These are phyloP conservation scores for Colletotrichum australisinense DNA, from an alignment of 2,329 filamentous ascomycete genomes.

Conservation along the genomic window DNA sequence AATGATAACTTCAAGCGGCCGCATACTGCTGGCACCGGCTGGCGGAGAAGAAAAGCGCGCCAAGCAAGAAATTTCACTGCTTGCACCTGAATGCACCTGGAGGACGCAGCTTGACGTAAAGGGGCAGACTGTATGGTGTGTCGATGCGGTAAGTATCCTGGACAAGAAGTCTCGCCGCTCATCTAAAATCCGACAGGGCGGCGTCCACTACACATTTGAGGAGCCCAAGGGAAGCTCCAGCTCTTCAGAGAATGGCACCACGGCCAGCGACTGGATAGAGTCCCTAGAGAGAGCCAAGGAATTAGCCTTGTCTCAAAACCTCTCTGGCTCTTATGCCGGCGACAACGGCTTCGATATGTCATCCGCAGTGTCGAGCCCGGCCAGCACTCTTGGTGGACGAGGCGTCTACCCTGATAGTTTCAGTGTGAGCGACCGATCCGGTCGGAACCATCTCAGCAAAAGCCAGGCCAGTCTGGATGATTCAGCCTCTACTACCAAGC, in stretches of 20 bases:
- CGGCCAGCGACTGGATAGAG: constrained; percentile 93
- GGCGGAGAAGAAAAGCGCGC: constrained; percentile 96
- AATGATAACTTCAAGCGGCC: constrained; percentile 92
- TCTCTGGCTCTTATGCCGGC: constrained; percentile 72
- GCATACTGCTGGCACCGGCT: constrained; percentile 89
- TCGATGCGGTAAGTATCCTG: constrained; percentile 82
- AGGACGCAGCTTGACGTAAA: constrained; percentile 86
- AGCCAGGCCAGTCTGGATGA: constrained; percentile 68
- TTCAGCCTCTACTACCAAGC: constrained; percentile 55
- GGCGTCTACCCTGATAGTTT: constrained; percentile 65
- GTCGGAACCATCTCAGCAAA: constrained; percentile 69
- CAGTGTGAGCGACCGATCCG: constrained; percentile 61
- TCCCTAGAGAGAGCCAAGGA: constrained; percentile 88
- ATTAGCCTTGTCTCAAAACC: constrained; percentile 80
- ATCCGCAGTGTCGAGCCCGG: constrained; percentile 79
- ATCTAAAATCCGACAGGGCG: constrained; percentile 66
- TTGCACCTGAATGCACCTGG: constrained; percentile 81
- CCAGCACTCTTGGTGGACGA: constrained; percentile 75
- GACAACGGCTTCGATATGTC: constrained; percentile 78
- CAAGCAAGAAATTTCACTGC: constrained; percentile 90
- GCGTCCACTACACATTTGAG: constrained; percentile 93
- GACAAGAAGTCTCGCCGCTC: constrained; percentile 28
- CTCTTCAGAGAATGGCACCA: constrained; percentile 70
- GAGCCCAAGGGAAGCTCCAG: constrained; percentile 79
- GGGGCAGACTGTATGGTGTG: constrained; percentile 87